Conservation (phyloP, 1,284 basidiomycete species). For the Boletus sp. region DNA sequence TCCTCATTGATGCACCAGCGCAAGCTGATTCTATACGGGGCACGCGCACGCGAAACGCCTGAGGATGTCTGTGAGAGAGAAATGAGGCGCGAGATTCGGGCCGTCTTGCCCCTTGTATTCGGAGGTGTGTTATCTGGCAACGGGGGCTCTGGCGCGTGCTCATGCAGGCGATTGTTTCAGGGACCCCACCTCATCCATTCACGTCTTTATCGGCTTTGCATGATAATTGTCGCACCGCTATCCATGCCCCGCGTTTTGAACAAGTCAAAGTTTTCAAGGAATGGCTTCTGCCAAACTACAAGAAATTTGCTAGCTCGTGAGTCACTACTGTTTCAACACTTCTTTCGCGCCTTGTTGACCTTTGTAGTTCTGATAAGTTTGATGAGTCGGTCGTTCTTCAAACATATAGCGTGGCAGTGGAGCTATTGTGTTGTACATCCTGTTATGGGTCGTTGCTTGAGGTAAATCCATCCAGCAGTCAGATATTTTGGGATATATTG, state of each 20-base stretch:
- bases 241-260: slow-evolving; percentile 60
- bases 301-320: slow-evolving; percentile 45
- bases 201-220: slow-evolving; percentile 41
- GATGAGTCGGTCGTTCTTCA: slow-evolving; percentile 38
- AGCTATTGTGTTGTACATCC: slow-evolving; percentile 56
- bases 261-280: slow-evolving; percentile 61
- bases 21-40: slow-evolving; percentile 62
- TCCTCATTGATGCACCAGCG: slow-evolving; percentile 62
- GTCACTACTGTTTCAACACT: background rate
- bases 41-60: slow-evolving; percentile 58
- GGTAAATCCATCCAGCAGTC: slow-evolving; percentile 35
- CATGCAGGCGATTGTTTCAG: slow-evolving; percentile 22
- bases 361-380: slow-evolving; percentile 24
- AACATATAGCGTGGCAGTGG: slow-evolving; percentile 54
- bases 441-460: slow-evolving; percentile 67
- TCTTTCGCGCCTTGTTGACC: background rate
- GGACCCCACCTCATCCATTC: slow-evolving; percentile 26
- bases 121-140: slow-evolving; percentile 42
- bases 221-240: slow-evolving; percentile 41
- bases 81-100: slow-evolving; percentile 65
- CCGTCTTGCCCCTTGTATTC: slow-evolving; percentile 62
- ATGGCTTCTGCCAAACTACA: slow-evolving; percentile 67
- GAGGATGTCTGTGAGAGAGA: slow-evolving; percentile 65
- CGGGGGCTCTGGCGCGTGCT: slow-evolving; percentile 1
- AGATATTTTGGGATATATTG: background rate